Conservation (phyloP, 306 rosid genomes). For the Trichosanthes cucumerina region DNA sequence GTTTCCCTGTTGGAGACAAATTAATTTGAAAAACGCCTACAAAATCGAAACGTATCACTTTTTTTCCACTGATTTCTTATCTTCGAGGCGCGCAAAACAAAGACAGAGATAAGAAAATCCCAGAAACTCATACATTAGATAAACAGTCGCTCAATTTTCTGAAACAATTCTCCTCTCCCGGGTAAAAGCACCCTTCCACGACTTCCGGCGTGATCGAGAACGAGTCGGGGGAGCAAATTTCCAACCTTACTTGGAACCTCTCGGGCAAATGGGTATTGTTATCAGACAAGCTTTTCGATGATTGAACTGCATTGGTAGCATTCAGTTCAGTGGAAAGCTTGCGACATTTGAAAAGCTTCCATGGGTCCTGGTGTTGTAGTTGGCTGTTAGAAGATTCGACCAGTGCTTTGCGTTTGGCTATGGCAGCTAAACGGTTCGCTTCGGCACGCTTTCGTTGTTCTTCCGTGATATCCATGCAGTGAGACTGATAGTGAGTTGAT, state of each 20-base stretch:
- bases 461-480: constrained; percentile 54
- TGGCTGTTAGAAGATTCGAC: constrained; percentile 25
- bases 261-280: not conserved
- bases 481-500: not conserved
- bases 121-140: constrained; percentile 29
- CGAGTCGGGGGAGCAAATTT: constrained; percentile 67
- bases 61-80: not conserved
- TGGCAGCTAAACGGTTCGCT: constrained; percentile 65
- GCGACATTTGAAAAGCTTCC: constrained; percentile 68
- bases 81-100: not conserved
- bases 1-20: not conserved
- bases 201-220: constrained; percentile 46
- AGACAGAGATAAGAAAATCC: not conserved
- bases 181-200: constrained; percentile 24
- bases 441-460: constrained; percentile 59
- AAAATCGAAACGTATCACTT: not conserved
- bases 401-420: constrained; percentile 64
- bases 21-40: not conserved
- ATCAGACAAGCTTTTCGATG: not conserved
- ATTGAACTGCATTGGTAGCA: constrained; percentile 9
- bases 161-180: constrained; percentile 37
- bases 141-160: constrained; percentile 26
- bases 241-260: constrained; percentile 55
- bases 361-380: constrained; percentile 18
- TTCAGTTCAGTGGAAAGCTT: constrained; percentile 29